Base-by-base conservation (phyloP, 805 yeast genomes). In the Metschnikowia anglica region DNA sequence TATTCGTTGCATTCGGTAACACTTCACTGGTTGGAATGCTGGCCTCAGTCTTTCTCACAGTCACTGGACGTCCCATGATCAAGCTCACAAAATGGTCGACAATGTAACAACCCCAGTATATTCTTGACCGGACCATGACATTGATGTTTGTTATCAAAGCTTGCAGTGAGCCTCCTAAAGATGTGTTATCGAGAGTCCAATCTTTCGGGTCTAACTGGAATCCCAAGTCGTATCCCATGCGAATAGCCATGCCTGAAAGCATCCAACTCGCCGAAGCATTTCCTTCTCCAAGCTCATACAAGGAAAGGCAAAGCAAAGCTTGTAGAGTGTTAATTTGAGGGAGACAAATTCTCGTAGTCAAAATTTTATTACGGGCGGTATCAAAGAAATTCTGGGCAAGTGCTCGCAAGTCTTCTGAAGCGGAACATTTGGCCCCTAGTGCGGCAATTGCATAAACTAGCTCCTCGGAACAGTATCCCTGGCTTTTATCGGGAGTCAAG, bases 171-270 rank as follows among this genome's bases (percentile, higher is more conserved):
- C 32, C 35, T 2, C 43, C 31, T n/a, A 29, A 9, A 9, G 33
- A 32, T 4, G 42, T 27, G 11, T 30, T 33, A 2, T 40, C 42
- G 15, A 49, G 37, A n/a, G 49, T 33, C 56, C 55, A 51, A 23
- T 51, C 54, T 11, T 39, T 31, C 5, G 56, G 56, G 23, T 51
- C 47, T n/a, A 51, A 32, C 23, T 53, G 56, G 30, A 53, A 53
- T 5, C 54, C 55, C 40, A 51, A 45, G 29, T 51, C 55, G 16
- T 47, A 53, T 4, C 55, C 56, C 56, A 53, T 51, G 4, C 56
- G 44, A 18, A 51, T 44, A 5, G 56, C 55, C 56, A 53, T 53
- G 8, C 56, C 56, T 3, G 54, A 45, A 17, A 52, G 34, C 55
- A 53, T 53, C 56, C 56, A 53, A 23, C 54, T 49, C 4, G 56